Conservation (phyloP, 306 rosid genomes). For the Trifolium dubium region DNA sequence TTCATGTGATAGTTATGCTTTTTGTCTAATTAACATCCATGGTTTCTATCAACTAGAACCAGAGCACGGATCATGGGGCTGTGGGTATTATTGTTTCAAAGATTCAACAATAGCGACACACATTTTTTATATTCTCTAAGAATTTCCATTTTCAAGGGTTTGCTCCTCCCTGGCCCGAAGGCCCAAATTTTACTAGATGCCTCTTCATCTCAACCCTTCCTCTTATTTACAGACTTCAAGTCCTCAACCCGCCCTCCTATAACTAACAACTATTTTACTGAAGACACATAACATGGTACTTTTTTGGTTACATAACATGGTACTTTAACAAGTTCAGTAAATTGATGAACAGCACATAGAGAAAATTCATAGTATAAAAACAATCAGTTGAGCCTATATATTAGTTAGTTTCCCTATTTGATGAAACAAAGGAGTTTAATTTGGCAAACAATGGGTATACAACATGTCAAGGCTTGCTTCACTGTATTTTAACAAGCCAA, state of each 20-base stretch:
- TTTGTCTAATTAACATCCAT: background rate
- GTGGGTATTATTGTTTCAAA: background rate
- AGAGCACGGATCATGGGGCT: background rate
- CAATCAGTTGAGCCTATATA: no score
- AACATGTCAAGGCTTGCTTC: conserved; percentile 22
- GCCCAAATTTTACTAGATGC: conserved; percentile 1
- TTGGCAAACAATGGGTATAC: background rate
- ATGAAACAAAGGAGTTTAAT: conserved; percentile 9
- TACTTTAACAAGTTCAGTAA: no score
- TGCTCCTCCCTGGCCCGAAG: background rate
- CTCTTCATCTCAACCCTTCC: conserved; percentile 51
- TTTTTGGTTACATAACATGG: no score
- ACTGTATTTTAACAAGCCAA: background rate
- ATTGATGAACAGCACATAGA: conserved; percentile 33
- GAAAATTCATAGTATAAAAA: no score
- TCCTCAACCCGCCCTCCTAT: no score
- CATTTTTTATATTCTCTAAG: background rate
- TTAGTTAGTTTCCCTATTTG: conserved; percentile 13
- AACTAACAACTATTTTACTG: no score
- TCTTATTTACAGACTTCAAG: conserved; percentile 20
- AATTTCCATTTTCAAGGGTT: background rate
- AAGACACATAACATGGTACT: no score
- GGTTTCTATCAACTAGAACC: background rate
- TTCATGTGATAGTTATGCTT: background rate
- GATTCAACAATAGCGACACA: background rate